A percentile compares a stretch with the other conserved stretches of the same genome.
Evolutionary conservation across 495 filamentous ascomycete species (phyloP).

Genomic region (Penicillium diatomitis): DNA sequence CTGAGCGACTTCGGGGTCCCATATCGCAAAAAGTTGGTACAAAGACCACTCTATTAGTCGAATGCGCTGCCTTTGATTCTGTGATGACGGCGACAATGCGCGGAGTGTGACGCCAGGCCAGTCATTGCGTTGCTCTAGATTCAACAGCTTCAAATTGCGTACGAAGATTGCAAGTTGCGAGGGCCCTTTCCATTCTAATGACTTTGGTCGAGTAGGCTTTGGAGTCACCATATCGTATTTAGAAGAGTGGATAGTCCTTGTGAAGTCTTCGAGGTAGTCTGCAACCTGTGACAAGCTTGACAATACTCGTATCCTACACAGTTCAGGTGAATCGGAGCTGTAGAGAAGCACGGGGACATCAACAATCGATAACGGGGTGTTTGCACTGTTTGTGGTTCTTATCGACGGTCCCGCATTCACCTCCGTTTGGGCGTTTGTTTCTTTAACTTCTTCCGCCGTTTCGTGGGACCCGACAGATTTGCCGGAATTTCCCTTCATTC

Average conservation of each 20-base stretch:
- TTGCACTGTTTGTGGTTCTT: constrained; percentile 24
- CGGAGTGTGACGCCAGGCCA: constrained; percentile 63
- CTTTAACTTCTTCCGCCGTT: background rate
- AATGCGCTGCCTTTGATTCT: constrained; percentile 70
- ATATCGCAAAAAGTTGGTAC: constrained; percentile 71
- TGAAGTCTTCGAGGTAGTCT: too few species aligned
- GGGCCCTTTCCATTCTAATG: constrained; percentile 32
- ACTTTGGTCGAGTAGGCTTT: constrained; percentile 24
- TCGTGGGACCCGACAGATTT: background rate
- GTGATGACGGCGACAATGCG: constrained; percentile 56
- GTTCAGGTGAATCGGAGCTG: background rate
- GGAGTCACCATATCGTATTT: constrained; percentile 23
- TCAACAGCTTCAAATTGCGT: constrained; percentile 69
- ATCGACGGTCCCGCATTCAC: background rate
- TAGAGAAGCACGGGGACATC: constrained; percentile 8
- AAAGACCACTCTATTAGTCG: constrained; percentile 76
- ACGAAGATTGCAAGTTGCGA: constrained; percentile 60
- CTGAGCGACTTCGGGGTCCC: constrained; percentile 63
- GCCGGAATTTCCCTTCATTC: background rate
- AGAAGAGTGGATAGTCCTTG: background rate
- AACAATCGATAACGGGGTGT: constrained; percentile 22
- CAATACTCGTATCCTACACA: too few species aligned
- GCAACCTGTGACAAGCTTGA: too few species aligned
- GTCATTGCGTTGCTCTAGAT: constrained; percentile 63
- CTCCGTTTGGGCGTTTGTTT: constrained; percentile 4